Base-by-base conservation (phyloP, 495 filamentous ascomycete genomes). In the Tuber magnatum region DNA sequence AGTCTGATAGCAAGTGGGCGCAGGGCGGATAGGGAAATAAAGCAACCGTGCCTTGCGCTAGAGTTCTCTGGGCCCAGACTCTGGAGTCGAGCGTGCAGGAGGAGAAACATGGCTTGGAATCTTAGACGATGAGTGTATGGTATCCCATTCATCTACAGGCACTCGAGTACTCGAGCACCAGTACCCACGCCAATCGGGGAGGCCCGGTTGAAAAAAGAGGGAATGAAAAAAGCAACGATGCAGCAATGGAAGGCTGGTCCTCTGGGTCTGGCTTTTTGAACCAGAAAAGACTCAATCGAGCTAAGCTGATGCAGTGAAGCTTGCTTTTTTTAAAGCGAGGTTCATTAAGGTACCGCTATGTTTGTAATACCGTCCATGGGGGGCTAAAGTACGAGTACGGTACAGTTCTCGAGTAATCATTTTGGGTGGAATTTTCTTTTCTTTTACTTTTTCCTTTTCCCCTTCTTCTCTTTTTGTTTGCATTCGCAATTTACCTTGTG, bases 71-170 rank as follows among this genome's bases (percentile, higher is more conserved):
- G 35, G 35, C 28, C 28, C 5, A 16, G 56, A 35, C 56, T 65
- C 56, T 65, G 12, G 56, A 20, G 4, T 6, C 4, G 51, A 32
- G n/a, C n/a, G 14, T 6, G 28, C n/a, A 16, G 12, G 56, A 35
- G 56, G 56, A 65, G 56, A 65, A 65, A 65, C 56, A 35, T 35
- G 56, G 56, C 32, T 65, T 65, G 56, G 16, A 65, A 35, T 65
- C 14, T 65, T 65, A 20, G 28, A 65, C 28, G 32, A 65, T 61
- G 14, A 14, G 28, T 28, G n/a, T 35, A n/a, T n/a, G n/a, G n/a
- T n/a, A 61, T 32, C 8, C 56, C 28, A 65, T 65, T 65, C 56
- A 65, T 65, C 56, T 65, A n/a, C n/a, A n/a, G n/a, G n/a, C n/a
- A n/a, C n/a, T n/a, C n/a, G n/a, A n/a, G n/a, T n/a, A n/a, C n/a